Evolutionary conservation across 2,329 filamentous ascomycete genomes (phyloP).

Genomic region (Biscogniauxia marginata): DNA sequence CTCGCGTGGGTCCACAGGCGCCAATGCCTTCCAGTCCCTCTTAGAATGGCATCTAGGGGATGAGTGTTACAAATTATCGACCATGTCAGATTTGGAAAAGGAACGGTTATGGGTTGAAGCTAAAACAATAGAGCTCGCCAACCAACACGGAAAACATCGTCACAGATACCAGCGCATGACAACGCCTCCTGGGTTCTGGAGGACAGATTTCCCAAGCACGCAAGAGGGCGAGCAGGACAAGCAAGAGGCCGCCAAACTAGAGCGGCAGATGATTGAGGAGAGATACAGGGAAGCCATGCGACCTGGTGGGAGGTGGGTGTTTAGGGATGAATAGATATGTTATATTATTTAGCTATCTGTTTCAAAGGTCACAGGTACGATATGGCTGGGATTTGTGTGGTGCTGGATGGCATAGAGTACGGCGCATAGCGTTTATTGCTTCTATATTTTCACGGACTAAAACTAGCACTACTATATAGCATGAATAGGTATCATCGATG

Average conservation of each 20-base stretch:
- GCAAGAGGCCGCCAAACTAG: slow-evolving; percentile 61
- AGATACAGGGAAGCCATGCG: slow-evolving; percentile 81
- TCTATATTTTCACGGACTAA: too few relatives aligned
- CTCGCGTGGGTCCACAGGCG: slow-evolving; percentile 40
- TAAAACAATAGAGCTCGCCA: slow-evolving; percentile 68
- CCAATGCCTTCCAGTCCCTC: slow-evolving; percentile 34
- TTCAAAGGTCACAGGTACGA: too few relatives aligned
- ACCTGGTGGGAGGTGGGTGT: slow-evolving; percentile 73
- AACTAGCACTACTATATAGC: too few relatives aligned
- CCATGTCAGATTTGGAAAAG: slow-evolving; percentile 60
- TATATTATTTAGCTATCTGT: too few relatives aligned
- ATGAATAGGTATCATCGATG: too few relatives aligned
- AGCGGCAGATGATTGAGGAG: slow-evolving; percentile 65
- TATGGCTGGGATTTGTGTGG: too few relatives aligned
- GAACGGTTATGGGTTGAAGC: slow-evolving; percentile 72
- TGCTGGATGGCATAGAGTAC: too few relatives aligned
- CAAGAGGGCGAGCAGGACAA: slow-evolving; percentile 72
- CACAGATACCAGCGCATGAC: slow-evolving; percentile 68
- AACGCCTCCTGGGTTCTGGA: slow-evolving; percentile 88
- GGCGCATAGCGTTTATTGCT: too few relatives aligned
- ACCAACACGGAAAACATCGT: slow-evolving; percentile 74
- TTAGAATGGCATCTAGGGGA: slow-evolving; percentile 59
- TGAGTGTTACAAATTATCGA: slow-evolving; percentile 55
- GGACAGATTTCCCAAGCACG: slow-evolving; percentile 82
- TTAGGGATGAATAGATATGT: slow-evolving; percentile 68